Percentiles rank a stretch among this genome's conserved stretches.
phyloP scores from a whole-genome alignment of 129 eudicot genomes.

The Arctium lappa region DNA sequence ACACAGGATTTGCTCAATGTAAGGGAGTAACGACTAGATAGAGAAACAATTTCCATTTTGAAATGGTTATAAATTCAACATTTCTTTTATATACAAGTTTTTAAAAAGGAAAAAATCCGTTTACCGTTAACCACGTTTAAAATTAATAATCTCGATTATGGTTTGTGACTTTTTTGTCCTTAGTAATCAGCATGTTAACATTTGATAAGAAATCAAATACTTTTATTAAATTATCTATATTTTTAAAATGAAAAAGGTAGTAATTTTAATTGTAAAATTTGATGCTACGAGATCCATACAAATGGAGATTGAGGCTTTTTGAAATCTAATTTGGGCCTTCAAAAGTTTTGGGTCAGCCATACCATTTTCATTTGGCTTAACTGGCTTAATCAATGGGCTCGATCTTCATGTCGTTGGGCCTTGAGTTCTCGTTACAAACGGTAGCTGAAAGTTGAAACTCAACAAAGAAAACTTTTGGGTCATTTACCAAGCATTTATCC shows the following conservation, averaged over 20 bases:
- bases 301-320: background rate
- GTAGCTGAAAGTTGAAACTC: no score
- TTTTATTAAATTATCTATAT: no score
- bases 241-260: background rate
- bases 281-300: background rate
- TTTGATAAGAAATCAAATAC: background rate
- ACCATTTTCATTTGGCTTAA: background rate
- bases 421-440: background rate
- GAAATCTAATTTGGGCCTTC: background rate
- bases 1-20: background rate
- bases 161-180: background rate
- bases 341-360: background rate
- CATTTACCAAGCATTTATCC: no score
- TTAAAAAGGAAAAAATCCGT: no score
- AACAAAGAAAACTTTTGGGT: no score
- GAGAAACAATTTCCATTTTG: background rate
- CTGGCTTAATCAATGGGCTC: background rate
- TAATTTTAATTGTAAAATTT: background rate
- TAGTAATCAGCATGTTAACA: background rate
- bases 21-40: background rate
- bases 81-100: no score
- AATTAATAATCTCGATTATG: background rate
- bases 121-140: background rate
- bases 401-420: background rate
- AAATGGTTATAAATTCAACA: background rate